Evolutionary conservation across 345 rosid species (phyloP), one percentile per base, ranked within the genome.

Genomic region (Camelina hispida): DNA sequence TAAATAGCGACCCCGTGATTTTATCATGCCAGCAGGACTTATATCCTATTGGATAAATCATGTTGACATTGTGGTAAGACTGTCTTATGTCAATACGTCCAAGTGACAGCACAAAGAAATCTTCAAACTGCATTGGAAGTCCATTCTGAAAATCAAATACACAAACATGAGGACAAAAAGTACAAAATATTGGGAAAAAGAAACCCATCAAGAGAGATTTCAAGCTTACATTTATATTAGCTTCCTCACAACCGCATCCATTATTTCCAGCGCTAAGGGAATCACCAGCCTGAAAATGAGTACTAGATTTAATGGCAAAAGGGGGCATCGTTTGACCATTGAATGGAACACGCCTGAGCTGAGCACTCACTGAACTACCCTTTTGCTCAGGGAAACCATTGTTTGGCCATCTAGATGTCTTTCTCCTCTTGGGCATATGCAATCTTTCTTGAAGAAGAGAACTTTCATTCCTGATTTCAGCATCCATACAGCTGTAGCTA

Each of bases 1-100:
- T 68, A 68, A 95, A 90, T 69, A 95, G 81, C 8, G 99, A 95
- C 67, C 97, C 91, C n/a, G 97, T 95, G 79, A 89, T 79, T 77
- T 86, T 92, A 80, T 95, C 99, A 81, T 95, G 99, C 99, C 99
- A 95, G 83, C 93, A 95, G 51, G 97, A 90, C 74, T 85, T 87
- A 79, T 84, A 95, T 32, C 99, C 96, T 80, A 92, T 71, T 42
- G 99, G 99, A 81, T 81, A 90, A 66, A 90, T 88, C 78, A 76
- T 54, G 74, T 79, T 79, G 57, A 51, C 82, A 77, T 80, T 81
- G 79, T 95, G 99, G 84, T 92, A 95, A 38, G 89, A 74, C 78
- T 92, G 91, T 73, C 97, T 95, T 72, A 14, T 61, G 76, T 95
- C 97, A 69, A 92, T 80, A 76, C 68, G 73, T 65, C 99, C 99